Evolutionary conservation across 176 grass and related monocot species (phyloP).

Genomic region (Bromus sterilis): DNA sequence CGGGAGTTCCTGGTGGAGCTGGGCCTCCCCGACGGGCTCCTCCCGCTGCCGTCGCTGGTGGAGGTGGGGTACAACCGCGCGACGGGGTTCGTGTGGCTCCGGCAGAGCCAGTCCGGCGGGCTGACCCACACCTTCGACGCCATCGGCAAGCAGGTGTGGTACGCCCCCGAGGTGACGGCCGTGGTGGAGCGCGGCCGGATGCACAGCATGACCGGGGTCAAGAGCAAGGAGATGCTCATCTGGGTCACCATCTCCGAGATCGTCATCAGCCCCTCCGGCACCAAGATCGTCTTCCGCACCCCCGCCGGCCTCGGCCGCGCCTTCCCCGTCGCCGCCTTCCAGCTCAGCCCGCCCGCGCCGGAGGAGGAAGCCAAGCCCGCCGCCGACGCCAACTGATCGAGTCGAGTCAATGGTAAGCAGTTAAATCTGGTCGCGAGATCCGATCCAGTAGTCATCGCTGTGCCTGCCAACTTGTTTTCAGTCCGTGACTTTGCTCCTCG

Average conservation of each 20-base stretch:
- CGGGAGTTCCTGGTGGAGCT: constrained; percentile 48
- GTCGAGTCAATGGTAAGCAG: neutral
- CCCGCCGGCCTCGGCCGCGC: constrained; percentile 40
- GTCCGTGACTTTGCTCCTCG: neutral
- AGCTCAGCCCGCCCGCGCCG: constrained; percentile 14
- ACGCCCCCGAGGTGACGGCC: constrained; percentile 52
- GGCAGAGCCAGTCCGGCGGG: constrained; percentile 29
- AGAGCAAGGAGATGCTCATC: constrained; percentile 68
- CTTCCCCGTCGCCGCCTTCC: constrained; percentile 48
- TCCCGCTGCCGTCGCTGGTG: constrained; percentile 36
- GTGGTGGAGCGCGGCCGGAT: constrained; percentile 49
- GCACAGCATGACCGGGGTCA: constrained; percentile 36
- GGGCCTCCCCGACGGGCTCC: constrained; percentile 48
- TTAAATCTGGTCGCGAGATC: neutral
- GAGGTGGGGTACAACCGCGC: constrained; percentile 55
- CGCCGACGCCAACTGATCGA: constrained; percentile 18
- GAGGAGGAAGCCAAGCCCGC: neutral
- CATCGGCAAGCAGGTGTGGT: constrained; percentile 62
- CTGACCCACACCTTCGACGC: constrained; percentile 48
- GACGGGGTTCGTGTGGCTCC: constrained; percentile 57
- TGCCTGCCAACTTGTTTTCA: neutral
- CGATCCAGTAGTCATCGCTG: neutral
- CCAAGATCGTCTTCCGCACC: constrained; percentile 58
- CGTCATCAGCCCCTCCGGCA: constrained; percentile 34
- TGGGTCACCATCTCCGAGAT: constrained; percentile 68